These are phyloP conservation scores for Penicillium sp. DNA, from an alignment of 2,329 filamentous ascomycete genomes.

Conservation along the genomic window DNA sequence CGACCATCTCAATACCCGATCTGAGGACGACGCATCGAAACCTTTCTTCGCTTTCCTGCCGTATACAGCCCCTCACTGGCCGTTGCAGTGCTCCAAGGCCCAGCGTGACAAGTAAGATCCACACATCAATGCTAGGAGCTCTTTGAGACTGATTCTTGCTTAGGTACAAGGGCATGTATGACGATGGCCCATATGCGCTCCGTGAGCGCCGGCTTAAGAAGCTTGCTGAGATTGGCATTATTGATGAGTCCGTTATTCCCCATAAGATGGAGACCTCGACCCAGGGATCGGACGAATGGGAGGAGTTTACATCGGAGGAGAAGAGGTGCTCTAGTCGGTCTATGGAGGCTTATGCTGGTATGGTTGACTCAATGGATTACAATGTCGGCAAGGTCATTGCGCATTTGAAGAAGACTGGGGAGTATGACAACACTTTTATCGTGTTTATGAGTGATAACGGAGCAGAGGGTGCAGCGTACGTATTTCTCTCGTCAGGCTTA, in stretches of 20 bases:
- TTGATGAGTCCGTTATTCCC: slow-evolving; percentile 18
- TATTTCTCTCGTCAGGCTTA: slow-evolving; percentile 8
- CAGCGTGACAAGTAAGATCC: neutral
- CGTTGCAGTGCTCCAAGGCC: slow-evolving; percentile 45
- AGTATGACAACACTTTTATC: slow-evolving; percentile 40
- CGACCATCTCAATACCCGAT: slow-evolving; percentile 30
- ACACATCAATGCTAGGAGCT: neutral
- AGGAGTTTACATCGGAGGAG: slow-evolving; percentile 18
- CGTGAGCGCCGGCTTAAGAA: slow-evolving; percentile 44
- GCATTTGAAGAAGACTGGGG: slow-evolving; percentile 29
- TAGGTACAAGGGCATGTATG: slow-evolving; percentile 37
- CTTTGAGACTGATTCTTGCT: slow-evolving; percentile 31
- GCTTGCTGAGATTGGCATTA: slow-evolving; percentile 47
- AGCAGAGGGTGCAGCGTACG: slow-evolving; percentile 36
- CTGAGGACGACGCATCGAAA: slow-evolving; percentile 36
- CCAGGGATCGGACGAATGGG: slow-evolving; percentile 11
- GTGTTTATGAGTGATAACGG: slow-evolving; percentile 43
- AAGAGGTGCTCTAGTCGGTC: slow-evolving; percentile 27
- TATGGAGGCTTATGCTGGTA: slow-evolving; percentile 40
- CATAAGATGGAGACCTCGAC: slow-evolving; percentile 13
- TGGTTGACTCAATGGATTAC: slow-evolving; percentile 37
- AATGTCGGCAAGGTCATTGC: slow-evolving; percentile 35
- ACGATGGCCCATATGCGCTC: slow-evolving; percentile 51
- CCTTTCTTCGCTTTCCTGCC: slow-evolving; percentile 51
- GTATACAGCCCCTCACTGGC: slow-evolving; percentile 55